Percentiles rank a stretch among this genome's conserved stretches.
These are phyloP conservation scores for Aspergillus sparsus DNA, from an alignment of 495 filamentous ascomycete genomes.

Conservation along the genomic window DNA sequence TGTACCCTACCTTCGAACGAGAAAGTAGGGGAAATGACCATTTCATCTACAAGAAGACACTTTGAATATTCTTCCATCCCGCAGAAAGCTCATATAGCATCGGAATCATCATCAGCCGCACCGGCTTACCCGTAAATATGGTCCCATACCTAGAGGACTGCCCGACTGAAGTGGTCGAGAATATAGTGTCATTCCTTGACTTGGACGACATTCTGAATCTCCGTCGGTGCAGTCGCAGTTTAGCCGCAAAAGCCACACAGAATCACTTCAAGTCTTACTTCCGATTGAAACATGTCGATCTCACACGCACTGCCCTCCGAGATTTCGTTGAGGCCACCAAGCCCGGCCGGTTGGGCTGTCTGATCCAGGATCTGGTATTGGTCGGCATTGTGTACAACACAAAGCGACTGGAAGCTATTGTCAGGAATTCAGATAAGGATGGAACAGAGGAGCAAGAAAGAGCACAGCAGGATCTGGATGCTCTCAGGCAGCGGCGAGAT, in stretches of 20 bases:
- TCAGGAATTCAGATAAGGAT: not conserved
- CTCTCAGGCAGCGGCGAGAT: not conserved
- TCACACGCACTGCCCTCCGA: not conserved
- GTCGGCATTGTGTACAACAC: slow-evolving; percentile 9
- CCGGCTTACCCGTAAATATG: not conserved
- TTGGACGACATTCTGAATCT: slow-evolving; percentile 3
- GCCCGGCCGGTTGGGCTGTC: slow-evolving; percentile 1
- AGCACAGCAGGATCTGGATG: not conserved
- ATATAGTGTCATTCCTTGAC: not conserved
- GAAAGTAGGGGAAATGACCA: no score
- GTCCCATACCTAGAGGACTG: slow-evolving; percentile 4
- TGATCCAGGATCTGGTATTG: not conserved
- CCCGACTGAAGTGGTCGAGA: slow-evolving; percentile 5
- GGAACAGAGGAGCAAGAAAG: slow-evolving; percentile 1
- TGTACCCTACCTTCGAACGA: no score
- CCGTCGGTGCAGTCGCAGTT: not conserved
- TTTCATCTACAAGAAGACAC: no score
- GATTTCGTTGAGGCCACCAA: slow-evolving; percentile 4
- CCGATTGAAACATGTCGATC: not conserved
- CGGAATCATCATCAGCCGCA: not conserved
- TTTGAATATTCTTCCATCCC: not conserved
- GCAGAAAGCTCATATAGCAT: not conserved
- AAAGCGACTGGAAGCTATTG: not conserved
- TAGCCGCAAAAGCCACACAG: not conserved
- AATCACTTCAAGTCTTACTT: slow-evolving; percentile 3